A percentile compares a stretch with the other conserved stretches of the same genome.
phyloP scores from a whole-genome alignment of 306 rosid genomes.

The Lathyrus sativus region DNA sequence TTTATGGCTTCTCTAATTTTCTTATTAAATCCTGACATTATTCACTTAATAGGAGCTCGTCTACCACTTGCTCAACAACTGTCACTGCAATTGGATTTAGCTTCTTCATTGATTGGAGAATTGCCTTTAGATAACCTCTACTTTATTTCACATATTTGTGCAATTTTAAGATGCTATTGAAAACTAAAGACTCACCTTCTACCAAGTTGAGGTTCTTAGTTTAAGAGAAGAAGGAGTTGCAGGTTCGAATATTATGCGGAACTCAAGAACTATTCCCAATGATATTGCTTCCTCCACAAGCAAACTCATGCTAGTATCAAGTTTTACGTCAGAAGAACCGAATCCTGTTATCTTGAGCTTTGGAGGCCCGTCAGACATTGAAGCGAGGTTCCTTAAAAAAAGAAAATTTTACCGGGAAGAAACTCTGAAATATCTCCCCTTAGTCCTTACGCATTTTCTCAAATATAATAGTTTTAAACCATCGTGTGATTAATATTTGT shows the following conservation, averaged over 20 bases:
- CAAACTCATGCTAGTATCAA: conserved; percentile 48
- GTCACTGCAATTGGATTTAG: conserved; percentile 56
- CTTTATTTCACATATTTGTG: conserved; percentile 72
- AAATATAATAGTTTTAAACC: no score
- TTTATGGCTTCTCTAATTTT: no score
- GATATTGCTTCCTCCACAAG: conserved; percentile 66
- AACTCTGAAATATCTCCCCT: no score
- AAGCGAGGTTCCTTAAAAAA: conserved; percentile 62
- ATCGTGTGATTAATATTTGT: no score
- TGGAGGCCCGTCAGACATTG: conserved; percentile 69
- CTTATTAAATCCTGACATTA: no score
- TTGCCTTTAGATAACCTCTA: conserved; percentile 64
- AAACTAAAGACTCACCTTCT: conserved; percentile 65
- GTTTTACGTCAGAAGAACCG: conserved; percentile 34
- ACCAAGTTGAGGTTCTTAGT: conserved; percentile 61
- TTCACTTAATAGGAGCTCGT: no score
- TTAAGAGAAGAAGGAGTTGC: conserved; percentile 53
- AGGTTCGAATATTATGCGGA: conserved; percentile 46
- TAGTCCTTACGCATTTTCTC: no score
- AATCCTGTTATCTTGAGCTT: conserved; percentile 61
- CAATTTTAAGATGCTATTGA: conserved; percentile 62
- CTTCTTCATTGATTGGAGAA: conserved; percentile 69
- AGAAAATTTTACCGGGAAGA: no score
- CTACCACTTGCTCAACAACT: conserved; percentile 79
- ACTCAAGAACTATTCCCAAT: conserved; percentile 54